phyloP scores from a whole-genome alignment of 2,329 filamentous ascomycete genomes.

The Gnomoniopsis sp. region DNA sequence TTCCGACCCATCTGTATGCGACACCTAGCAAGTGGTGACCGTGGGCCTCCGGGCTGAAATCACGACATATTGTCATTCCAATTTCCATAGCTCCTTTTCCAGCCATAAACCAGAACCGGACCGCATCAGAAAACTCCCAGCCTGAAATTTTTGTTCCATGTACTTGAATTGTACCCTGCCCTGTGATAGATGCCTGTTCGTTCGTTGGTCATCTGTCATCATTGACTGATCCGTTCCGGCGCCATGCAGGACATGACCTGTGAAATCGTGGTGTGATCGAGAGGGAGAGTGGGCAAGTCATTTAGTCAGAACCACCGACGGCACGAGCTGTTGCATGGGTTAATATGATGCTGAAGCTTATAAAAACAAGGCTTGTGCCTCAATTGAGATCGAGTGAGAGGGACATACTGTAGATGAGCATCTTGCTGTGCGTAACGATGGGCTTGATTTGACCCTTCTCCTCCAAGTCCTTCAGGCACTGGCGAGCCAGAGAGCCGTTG shows the following conservation, averaged over 20 bases:
- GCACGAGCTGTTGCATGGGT: constrained; percentile 52
- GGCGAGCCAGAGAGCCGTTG: constrained; percentile 94
- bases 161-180: constrained; percentile 14
- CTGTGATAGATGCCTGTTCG: constrained; percentile 5
- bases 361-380: too few species aligned
- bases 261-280: constrained; percentile 20
- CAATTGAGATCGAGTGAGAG: too few species aligned
- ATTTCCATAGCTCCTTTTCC: constrained; percentile 23
- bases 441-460: constrained; percentile 99
- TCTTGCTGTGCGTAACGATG: constrained; percentile 92
- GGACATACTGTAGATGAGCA: constrained; percentile 90
- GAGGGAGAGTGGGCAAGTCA: constrained; percentile 15
- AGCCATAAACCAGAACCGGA: constrained; percentile 23
- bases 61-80: constrained; percentile 18
- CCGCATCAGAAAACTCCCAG: constrained; percentile 23
- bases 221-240: constrained; percentile 9
- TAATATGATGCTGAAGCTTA: too few species aligned
- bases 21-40: constrained; percentile 26
- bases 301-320: constrained; percentile 50
- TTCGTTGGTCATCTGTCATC: constrained; percentile 15
- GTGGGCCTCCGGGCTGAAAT: constrained; percentile 13
- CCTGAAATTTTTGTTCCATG: constrained; percentile 12
- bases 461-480: constrained; percentile 88
- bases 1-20: constrained; percentile 32
- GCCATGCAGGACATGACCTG: constrained; percentile 18